Percentiles rank a stretch among this genome's conserved stretches.
These are phyloP conservation scores for Trichoderma endophyticum DNA, from an alignment of 2,329 filamentous ascomycete species.

Conservation along the genomic window DNA sequence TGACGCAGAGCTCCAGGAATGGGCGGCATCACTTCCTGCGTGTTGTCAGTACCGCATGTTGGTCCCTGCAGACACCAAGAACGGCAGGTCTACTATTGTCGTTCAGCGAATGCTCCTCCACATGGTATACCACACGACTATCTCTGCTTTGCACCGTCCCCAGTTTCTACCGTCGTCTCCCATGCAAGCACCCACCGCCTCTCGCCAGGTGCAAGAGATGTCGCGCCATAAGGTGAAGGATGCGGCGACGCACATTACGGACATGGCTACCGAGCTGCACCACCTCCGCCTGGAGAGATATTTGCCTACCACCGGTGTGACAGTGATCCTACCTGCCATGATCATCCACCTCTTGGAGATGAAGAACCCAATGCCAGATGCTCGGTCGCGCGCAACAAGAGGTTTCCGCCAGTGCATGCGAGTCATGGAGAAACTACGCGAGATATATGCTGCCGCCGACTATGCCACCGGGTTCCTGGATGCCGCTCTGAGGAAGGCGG, in stretches of 20 bases:
- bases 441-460: slow-evolving; percentile 91
- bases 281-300: slow-evolving; percentile 70
- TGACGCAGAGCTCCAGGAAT: slow-evolving; percentile 73
- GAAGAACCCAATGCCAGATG: slow-evolving; percentile 72
- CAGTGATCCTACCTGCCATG: slow-evolving; percentile 85
- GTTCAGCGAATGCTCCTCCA: slow-evolving; percentile 84
- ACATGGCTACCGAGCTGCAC: slow-evolving; percentile 75
- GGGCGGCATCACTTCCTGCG: slow-evolving; percentile 69
- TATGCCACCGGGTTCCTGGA: slow-evolving; percentile 95
- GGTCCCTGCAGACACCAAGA: slow-evolving; percentile 52
- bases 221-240: slow-evolving; percentile 80
- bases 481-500: slow-evolving; percentile 82
- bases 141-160: slow-evolving; percentile 86
- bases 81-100: slow-evolving; percentile 57
- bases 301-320: slow-evolving; percentile 85
- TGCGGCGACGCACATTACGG: slow-evolving; percentile 80
- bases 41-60: slow-evolving; percentile 66
- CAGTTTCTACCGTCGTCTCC: slow-evolving; percentile 79
- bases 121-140: slow-evolving; percentile 90
- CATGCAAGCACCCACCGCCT: slow-evolving; percentile 47
- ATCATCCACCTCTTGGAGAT: slow-evolving; percentile 93
- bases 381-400: slow-evolving; percentile 68
- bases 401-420: slow-evolving; percentile 92
- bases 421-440: slow-evolving; percentile 80
- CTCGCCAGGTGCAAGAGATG: slow-evolving; percentile 72